phyloP scores from a whole-genome alignment of 2,329 filamentous ascomycete genomes.

The Colletotrichum tropicicola region DNA sequence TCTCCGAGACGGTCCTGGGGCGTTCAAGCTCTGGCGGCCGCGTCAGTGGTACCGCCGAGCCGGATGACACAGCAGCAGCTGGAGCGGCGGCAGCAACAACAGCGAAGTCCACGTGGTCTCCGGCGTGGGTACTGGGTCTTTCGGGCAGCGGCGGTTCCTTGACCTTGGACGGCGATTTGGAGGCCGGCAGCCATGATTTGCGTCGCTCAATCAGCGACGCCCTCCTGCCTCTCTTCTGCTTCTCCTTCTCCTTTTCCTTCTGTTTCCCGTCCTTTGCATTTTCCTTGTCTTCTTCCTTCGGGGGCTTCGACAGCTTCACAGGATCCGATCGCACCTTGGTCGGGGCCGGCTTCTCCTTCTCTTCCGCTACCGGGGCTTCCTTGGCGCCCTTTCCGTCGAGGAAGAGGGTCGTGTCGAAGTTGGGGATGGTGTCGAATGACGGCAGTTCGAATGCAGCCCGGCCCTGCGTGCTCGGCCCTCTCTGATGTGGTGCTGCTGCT shows the following conservation, averaged over 20 bases:
- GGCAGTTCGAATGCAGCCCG: constrained; percentile 60
- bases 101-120: constrained; percentile 18
- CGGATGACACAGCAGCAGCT: constrained; percentile 17
- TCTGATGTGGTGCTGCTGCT: constrained; percentile 27
- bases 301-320: constrained; percentile 7
- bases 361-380: constrained; percentile 38
- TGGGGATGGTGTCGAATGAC: constrained; percentile 59
- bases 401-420: constrained; percentile 57
- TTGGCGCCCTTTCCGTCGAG: constrained; percentile 40
- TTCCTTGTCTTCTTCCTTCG: constrained; percentile 24
- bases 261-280: constrained; percentile 25
- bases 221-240: constrained; percentile 43
- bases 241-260: constrained; percentile 21
- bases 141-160: constrained; percentile 40
- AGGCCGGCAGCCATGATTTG: constrained; percentile 61
- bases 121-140: constrained; percentile 26
- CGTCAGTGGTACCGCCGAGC: constrained; percentile 18
- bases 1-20: constrained; percentile 51
- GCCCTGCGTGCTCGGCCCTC: constrained; percentile 34
- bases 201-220: constrained; percentile 58
- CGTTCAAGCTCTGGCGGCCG: constrained; percentile 42
- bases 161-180: constrained; percentile 51
- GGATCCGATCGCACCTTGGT: constrained; percentile 4
- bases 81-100: background rate
- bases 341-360: constrained; percentile 34